These are phyloP conservation scores for Eucalyptus decipiens DNA, from an alignment of 345 rosid genomes.

Conservation along the genomic window DNA sequence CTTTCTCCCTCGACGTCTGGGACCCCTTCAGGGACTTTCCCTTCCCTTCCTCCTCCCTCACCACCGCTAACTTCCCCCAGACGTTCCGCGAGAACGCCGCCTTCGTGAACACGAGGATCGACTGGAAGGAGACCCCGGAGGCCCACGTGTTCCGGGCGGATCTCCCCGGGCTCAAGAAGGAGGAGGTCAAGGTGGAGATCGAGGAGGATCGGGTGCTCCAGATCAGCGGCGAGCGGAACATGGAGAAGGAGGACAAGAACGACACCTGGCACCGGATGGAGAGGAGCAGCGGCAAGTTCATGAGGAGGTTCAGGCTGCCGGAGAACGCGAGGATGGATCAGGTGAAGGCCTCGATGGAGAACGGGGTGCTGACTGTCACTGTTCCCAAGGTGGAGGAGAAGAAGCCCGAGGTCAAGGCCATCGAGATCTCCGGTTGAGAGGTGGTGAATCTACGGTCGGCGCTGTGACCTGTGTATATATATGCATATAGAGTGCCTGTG, in stretches of 20 bases:
- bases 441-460: background rate
- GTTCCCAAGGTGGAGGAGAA: slow-evolving; percentile 10
- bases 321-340: slow-evolving; percentile 4
- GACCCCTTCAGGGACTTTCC: slow-evolving; percentile 1
- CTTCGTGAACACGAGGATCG: background rate
- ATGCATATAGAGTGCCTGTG: background rate
- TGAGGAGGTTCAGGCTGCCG: slow-evolving; percentile 13
- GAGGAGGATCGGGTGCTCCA: slow-evolving; percentile 14
- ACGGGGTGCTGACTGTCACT: slow-evolving; percentile 10
- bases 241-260: slow-evolving; percentile 17
- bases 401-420: slow-evolving; percentile 1
- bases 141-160: slow-evolving; percentile 13
- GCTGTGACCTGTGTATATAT: background rate
- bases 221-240: slow-evolving; percentile 12
- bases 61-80: background rate
- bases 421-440: background rate
- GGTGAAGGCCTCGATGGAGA: slow-evolving; percentile 13
- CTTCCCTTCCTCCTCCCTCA: background rate
- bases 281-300: slow-evolving; percentile 13
- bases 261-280: slow-evolving; percentile 12
- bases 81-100: background rate
- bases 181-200: slow-evolving; percentile 11
- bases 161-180: slow-evolving; percentile 19
- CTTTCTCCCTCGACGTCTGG: slow-evolving; percentile 15
- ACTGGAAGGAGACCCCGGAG: slow-evolving; percentile 17